Percentiles rank a stretch among this genome's conserved stretches.
Evolutionary conservation across 306 rosid genomes (phyloP).

Genomic region (Cicer bijugum): DNA sequence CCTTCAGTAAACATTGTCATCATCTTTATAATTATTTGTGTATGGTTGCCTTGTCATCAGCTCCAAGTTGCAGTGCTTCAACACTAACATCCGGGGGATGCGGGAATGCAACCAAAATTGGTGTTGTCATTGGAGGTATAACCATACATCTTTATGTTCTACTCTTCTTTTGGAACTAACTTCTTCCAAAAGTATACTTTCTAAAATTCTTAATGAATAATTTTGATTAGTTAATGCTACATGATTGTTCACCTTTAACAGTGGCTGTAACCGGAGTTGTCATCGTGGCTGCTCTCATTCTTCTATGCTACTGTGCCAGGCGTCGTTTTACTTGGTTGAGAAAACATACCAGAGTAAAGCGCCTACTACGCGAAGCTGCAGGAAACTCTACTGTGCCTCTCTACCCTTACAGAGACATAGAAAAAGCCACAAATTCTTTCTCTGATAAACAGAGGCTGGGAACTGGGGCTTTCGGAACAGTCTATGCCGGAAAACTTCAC

Average conservation of each 20-base stretch:
- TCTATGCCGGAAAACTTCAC: conserved; percentile 83
- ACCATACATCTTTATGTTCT: conserved; percentile 3
- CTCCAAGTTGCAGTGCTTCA: conserved; percentile 55
- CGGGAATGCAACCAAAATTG: conserved; percentile 53
- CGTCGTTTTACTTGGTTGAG: conserved; percentile 72
- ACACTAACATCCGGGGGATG: conserved; percentile 59
- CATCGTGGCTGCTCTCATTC: conserved; percentile 56
- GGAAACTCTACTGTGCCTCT: conserved; percentile 77
- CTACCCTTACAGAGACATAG: conserved; percentile 81
- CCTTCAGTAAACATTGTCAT: conserved; percentile 12
- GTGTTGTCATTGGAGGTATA: conserved; percentile 70
- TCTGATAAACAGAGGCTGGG: conserved; percentile 81
- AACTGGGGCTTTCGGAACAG: conserved; percentile 94
- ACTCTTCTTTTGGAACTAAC: too few species aligned
- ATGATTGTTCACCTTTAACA: conserved; percentile 44
- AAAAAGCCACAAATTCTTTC: conserved; percentile 75
- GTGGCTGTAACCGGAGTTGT: conserved; percentile 63
- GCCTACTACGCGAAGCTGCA: conserved; percentile 75
- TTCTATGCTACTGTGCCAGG: conserved; percentile 59
- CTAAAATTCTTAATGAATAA: neutral
- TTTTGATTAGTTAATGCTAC: neutral
- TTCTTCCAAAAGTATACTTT: neutral
- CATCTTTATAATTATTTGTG: conserved; percentile 42
- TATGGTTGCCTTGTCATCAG: conserved; percentile 36
- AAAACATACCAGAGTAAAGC: conserved; percentile 67